Base-by-base conservation (phyloP, 768 basidiomycete species). In the Russula abietina region DNA sequence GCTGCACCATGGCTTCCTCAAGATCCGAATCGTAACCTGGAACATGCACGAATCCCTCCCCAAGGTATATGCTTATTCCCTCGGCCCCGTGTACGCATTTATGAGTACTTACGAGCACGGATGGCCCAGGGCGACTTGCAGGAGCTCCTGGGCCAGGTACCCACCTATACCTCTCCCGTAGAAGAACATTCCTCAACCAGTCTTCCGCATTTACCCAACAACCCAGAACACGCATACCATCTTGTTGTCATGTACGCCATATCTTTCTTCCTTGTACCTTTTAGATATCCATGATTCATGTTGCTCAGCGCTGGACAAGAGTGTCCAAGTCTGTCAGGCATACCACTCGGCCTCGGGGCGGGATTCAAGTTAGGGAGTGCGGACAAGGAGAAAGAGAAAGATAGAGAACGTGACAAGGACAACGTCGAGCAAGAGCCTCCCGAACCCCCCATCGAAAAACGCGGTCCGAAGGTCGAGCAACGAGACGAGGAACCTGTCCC, bases 21-120 rank as follows among this genome's bases (percentile, higher is more conserved):
- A 91, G 69, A 75, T 89, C 43, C 76, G 84, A 48, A 82, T 91
- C 52, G 56, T 90, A 38, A 87, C 87, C 41, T 92, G 89, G 89
- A 92, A 91, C 66, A 92, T 92, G 89, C 87, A 91, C 65, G 88
- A 91, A 65, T 86, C 86, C 0, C 69, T 91, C 6, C 89, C 89
- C 33, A 91, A 88, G 80, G 88, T 84, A 32, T 46, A 17, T 70
- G 12, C 7, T 64, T 17, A 14, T 11, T 71, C 65, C 19, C 14
- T 39, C 55, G 28, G 22, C 28, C 22, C 4, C 14, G 11, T 17
- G 12, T 26, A 33, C 16, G n/a, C 43, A 17, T 52, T 45, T 45
- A 41, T 51, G 39, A 10, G 11, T 48, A 48, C 51, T 51, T n/a
- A 53, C 26, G 19, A 41, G 62, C 55, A 58, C 41, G 58, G 60